Percentiles rank a stretch among this genome's conserved stretches.
These are phyloP conservation scores for Fusarium palustre DNA, from an alignment of 2,329 filamentous ascomycete genomes.

Conservation along the genomic window DNA sequence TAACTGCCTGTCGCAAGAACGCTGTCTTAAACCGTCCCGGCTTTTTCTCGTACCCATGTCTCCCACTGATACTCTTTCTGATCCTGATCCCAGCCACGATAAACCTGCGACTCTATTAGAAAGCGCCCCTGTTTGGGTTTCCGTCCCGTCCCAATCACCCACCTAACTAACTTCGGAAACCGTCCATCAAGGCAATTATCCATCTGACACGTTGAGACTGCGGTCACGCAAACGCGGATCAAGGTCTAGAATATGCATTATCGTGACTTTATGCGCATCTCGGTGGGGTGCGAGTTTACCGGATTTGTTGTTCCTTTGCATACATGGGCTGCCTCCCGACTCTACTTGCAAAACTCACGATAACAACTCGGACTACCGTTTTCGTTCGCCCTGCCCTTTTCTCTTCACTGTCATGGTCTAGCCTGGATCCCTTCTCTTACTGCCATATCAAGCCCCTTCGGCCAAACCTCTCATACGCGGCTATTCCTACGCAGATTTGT, in stretches of 20 bases:
- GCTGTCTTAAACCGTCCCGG: slow-evolving; percentile 34
- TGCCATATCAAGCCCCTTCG: slow-evolving; percentile 3
- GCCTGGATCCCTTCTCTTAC: slow-evolving; percentile 13
- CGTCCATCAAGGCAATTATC: slow-evolving; percentile 22
- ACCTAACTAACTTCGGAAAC: slow-evolving; percentile 26
- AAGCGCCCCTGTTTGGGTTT: not conserved
- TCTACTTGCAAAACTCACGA: slow-evolving; percentile 32
- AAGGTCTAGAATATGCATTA: slow-evolving; percentile 23
- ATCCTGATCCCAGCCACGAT: not conserved
- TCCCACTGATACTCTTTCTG: slow-evolving; percentile 11
- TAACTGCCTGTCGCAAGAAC: slow-evolving; percentile 17
- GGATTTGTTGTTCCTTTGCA: slow-evolving; percentile 12
- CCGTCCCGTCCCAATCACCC: slow-evolving; percentile 20
- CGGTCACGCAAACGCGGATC: slow-evolving; percentile 23
- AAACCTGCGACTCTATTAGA: not conserved
- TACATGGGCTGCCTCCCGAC: slow-evolving; percentile 38
- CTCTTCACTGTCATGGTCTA: slow-evolving; percentile 9
- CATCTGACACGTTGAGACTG: slow-evolving; percentile 26
- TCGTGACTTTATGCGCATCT: slow-evolving; percentile 27
- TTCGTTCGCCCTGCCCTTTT: slow-evolving; percentile 8
- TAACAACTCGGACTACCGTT: slow-evolving; percentile 43
- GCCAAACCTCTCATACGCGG: not conserved
- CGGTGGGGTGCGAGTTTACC: slow-evolving; percentile 19
- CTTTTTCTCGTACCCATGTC: slow-evolving; percentile 44
- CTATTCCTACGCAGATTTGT: not conserved